Evolutionary conservation across 768 basidiomycete genomes (phyloP).

Genomic region (Mrakia blollopis): DNA sequence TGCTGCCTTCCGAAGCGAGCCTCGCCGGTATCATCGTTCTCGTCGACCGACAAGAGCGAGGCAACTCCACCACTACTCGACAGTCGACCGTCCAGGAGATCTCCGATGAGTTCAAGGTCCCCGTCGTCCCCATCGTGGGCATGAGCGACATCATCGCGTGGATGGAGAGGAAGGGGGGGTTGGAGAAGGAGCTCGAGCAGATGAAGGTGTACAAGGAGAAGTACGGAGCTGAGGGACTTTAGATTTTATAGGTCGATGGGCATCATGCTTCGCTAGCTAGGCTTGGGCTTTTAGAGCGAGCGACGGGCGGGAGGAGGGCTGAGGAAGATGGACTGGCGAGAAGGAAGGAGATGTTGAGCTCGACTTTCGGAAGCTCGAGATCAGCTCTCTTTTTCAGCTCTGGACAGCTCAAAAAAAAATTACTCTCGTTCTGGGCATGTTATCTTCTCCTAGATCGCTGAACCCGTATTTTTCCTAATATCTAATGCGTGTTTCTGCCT

Average conservation of each 20-base stretch:
- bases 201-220: constrained; percentile 74
- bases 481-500: neutral
- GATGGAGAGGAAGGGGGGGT: constrained; percentile 64
- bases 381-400: no score
- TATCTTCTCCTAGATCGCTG: no score
- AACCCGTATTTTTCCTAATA: no score
- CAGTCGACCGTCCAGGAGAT: constrained; percentile 79
- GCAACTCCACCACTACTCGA: neutral
- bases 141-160: constrained; percentile 81
- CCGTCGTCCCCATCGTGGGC: constrained; percentile 71
- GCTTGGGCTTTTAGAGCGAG: neutral
- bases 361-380: no score
- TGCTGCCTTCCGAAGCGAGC: constrained; percentile 62
- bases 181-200: constrained; percentile 55
- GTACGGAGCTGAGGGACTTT: constrained; percentile 51
- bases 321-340: no score
- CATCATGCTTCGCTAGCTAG: neutral
- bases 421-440: no score
- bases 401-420: no score
- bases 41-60: constrained; percentile 81
- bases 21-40: constrained; percentile 84
- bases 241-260: neutral
- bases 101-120: constrained; percentile 63
- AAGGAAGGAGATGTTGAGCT: no score
- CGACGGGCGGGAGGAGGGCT: neutral